These are phyloP conservation scores for Ceratobasidium sp. DNA, from an alignment of 1,284 basidiomycete species.

Conservation along the genomic window DNA sequence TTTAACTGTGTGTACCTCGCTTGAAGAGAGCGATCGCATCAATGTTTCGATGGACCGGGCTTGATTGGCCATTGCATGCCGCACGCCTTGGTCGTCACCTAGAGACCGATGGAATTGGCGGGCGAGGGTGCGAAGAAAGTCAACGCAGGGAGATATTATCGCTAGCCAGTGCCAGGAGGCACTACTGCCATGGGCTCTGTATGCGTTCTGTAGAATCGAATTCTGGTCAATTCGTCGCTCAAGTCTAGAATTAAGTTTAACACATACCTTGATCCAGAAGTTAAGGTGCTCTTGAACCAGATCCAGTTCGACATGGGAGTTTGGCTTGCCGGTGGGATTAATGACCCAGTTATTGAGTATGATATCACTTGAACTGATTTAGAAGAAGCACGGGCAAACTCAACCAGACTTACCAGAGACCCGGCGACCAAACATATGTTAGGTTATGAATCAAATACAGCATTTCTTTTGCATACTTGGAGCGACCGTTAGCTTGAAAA, in stretches of 20 bases:
- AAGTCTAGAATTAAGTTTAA: background rate
- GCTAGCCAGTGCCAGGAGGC: conserved; percentile 62
- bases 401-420: conserved; percentile 54
- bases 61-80: conserved; percentile 56
- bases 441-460: conserved; percentile 62
- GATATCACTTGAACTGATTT: conserved; percentile 52
- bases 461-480: conserved; percentile 63
- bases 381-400: background rate
- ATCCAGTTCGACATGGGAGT: conserved; percentile 59
- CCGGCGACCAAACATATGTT: conserved; percentile 59
- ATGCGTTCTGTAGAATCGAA: conserved; percentile 50
- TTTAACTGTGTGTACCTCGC: conserved; percentile 43
- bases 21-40: conserved; percentile 4
- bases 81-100: conserved; percentile 56
- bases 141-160: conserved; percentile 59
- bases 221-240: background rate
- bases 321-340: conserved; percentile 58
- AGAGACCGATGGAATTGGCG: conserved; percentile 55
- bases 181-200: conserved; percentile 59
- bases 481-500: conserved; percentile 58
- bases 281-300: conserved; percentile 63
- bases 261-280: conserved; percentile 59
- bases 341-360: conserved; percentile 62
- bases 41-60: background rate
- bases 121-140: conserved; percentile 57